Evolutionary conservation across 1,284 basidiomycete genomes (phyloP), one percentile per base, ranked within the genome.

Genomic region (Peniophora sp.): DNA sequence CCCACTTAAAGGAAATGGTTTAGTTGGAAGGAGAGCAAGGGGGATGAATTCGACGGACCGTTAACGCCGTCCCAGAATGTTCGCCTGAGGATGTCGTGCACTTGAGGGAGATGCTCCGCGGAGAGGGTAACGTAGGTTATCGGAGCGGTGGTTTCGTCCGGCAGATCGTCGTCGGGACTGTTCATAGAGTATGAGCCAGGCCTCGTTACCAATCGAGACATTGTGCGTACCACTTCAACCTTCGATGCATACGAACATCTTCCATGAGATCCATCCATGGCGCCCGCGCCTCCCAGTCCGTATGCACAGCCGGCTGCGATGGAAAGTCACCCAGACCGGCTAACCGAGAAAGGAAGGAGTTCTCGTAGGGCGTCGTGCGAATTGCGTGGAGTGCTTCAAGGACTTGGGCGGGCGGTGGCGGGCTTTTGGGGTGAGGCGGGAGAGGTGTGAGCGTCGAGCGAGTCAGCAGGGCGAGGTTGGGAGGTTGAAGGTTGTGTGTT

Each of bases 31-130:
- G 11, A 25, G 32, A n/a, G 12, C n/a, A n/a, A 12, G 22, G n/a
- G 36, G 53, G 46, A 24, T 24, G 16, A 20, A 23, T 23, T 20
- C 45, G 48, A 54, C 71, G 49, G 50, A 86, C 88, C 81, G 61
- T 87, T 73, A 45, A 90, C 83, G 10, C 83, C 85, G 12, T 73
- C 69, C 87, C 87, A 90, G 63, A 89, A 89, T 0, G 70, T 73
- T 10, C 80, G 72, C 38, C 70, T 65, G 27, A 90, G 66, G 11
- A 89, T 65, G 47, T 85, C 83, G 53, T 90, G 82, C 3, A 89
- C 75, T 62, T 89, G 85, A 38, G 65, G 63, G 3, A 90, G 65
- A 62, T 90, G 85, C 45, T 59, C 69, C n/a, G 65, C 54, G 47
- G 77, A 75, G 17, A 90, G 69, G 19, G 75, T 72, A n/a, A 73